Base-by-base conservation (phyloP, 805 yeast genomes). In the Pichia insulana region DNA sequence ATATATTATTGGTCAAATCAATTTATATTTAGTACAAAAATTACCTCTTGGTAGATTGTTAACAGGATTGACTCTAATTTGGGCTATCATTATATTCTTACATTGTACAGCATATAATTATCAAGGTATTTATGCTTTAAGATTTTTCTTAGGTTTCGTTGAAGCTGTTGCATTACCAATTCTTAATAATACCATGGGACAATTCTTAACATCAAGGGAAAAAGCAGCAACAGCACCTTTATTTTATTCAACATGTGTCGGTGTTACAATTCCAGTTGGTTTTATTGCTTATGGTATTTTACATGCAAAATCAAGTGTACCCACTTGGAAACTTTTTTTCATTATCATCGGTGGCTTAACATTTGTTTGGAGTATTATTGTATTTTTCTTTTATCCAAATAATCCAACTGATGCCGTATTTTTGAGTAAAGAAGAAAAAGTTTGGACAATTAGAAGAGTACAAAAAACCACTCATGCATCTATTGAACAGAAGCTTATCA, bases 291-390 rank as follows among this genome's bases (percentile, higher is more conserved):
- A 63, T 45, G 72, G 70, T 33, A 53, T 64, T 9, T 50, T 62
- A 28, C 57, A 58, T 46, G 54, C 59, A 4, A 41, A 45, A 19
- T 27, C 55, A 2, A 43, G 65, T 11, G 54, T 55, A 2, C 60
- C 62, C 11, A 43, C 49, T 22, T 80, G 84, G 83, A 71, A 73
- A 50, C 53, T 78, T 15, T 69, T 77, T 42, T 71, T 69, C 58
- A 69, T 78, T 28, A 70, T 77, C 39, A 67, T 73, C 41, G 86
- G 83, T 38, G 71, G 76, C 12, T 54, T 74, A 33, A 74, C 83
- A 0, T 60, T 76, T 18, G 20, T 70, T 17, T 45, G 67, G 30
- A 55, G 68, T 2, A 34, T 64, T 2, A 36, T 62, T 4, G 55
- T 69, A 3, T 53, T 57, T 40, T 64, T 65, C 45, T 39, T 65